Conservation (phyloP, 441 rosid genomes). For the Pelargonium australe region DNA sequence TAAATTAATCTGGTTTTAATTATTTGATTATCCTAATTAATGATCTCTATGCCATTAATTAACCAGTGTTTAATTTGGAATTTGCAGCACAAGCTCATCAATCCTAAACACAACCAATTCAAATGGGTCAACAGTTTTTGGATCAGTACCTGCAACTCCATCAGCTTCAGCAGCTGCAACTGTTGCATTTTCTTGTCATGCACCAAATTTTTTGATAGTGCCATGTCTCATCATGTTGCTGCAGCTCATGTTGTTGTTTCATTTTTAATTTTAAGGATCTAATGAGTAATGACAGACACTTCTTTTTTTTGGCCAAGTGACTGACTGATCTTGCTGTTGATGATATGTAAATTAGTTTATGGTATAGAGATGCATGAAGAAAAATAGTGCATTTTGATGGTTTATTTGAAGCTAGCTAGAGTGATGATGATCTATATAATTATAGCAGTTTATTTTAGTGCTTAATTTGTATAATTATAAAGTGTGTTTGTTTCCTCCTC, state of each 20-base stretch:
- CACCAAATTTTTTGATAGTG: not conserved
- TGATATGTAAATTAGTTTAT: not conserved
- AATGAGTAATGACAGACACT: too few species aligned
- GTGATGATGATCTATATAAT: too few species aligned
- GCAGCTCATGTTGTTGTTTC: not conserved
- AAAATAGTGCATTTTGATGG: not conserved
- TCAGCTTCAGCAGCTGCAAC: slow-evolving; percentile 33
- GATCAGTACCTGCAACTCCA: slow-evolving; percentile 67
- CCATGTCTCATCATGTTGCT: slow-evolving; percentile 15
- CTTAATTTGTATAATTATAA: too few species aligned
- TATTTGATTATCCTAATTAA: too few species aligned
- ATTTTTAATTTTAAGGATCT: not conserved
- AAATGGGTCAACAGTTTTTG: slow-evolving; percentile 65
- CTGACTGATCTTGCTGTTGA: too few species aligned
- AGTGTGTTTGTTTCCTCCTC: too few species aligned
- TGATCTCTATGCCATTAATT: not conserved
- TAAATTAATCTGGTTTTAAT: too few species aligned
- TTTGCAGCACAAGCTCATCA: slow-evolving; percentile 74
- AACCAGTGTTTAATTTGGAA: not conserved
- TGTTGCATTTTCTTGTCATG: not conserved
- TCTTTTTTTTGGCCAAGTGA: too few species aligned
- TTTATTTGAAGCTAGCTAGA: not conserved
- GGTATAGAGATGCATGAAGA: not conserved
- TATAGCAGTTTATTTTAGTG: too few species aligned
- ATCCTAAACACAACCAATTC: slow-evolving; percentile 70